Evolutionary conservation across 2,329 filamentous ascomycete species (phyloP).

Genomic region (Fusarium kyushuense): DNA sequence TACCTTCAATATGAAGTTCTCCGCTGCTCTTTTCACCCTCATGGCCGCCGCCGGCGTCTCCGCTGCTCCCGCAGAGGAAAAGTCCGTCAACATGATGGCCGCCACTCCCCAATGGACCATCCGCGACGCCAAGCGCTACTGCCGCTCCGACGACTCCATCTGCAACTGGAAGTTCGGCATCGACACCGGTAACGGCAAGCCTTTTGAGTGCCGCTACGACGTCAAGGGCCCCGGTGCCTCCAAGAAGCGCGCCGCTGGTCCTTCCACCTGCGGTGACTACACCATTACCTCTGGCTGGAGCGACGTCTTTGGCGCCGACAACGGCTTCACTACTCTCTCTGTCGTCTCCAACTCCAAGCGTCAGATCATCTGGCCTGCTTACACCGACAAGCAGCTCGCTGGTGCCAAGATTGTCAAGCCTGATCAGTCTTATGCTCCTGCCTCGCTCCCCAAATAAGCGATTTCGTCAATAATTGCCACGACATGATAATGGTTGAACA

Average conservation of each 20-base stretch:
- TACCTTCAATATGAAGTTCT: slow-evolving; percentile 59
- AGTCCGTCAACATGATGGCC: slow-evolving; percentile 57
- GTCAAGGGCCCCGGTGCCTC: slow-evolving; percentile 53
- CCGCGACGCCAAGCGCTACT: slow-evolving; percentile 55
- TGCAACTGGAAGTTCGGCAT: slow-evolving; percentile 61
- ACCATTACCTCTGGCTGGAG: slow-evolving; percentile 67
- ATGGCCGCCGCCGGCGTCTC: slow-evolving; percentile 54
- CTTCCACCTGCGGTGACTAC: slow-evolving; percentile 61
- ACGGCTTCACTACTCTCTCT: slow-evolving; percentile 67
- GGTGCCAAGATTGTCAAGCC: slow-evolving; percentile 60
- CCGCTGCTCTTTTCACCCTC: slow-evolving; percentile 54
- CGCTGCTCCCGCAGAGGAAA: slow-evolving; percentile 50
- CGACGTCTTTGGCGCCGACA: slow-evolving; percentile 64
- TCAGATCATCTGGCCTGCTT: slow-evolving; percentile 65
- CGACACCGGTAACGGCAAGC: slow-evolving; percentile 58
- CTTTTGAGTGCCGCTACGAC: slow-evolving; percentile 43
- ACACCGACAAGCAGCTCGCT: slow-evolving; percentile 64
- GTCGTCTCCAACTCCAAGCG: slow-evolving; percentile 59
- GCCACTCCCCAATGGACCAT: slow-evolving; percentile 58
- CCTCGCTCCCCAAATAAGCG: slow-evolving; percentile 42
- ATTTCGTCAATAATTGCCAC: background rate
- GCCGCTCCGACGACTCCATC: slow-evolving; percentile 53
- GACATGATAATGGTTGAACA: background rate
- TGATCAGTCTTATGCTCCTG: slow-evolving; percentile 60
- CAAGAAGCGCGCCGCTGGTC: slow-evolving; percentile 53